Base-by-base conservation (phyloP, 2,329 filamentous ascomycete genomes). In the Paramyrothecium roridum region DNA sequence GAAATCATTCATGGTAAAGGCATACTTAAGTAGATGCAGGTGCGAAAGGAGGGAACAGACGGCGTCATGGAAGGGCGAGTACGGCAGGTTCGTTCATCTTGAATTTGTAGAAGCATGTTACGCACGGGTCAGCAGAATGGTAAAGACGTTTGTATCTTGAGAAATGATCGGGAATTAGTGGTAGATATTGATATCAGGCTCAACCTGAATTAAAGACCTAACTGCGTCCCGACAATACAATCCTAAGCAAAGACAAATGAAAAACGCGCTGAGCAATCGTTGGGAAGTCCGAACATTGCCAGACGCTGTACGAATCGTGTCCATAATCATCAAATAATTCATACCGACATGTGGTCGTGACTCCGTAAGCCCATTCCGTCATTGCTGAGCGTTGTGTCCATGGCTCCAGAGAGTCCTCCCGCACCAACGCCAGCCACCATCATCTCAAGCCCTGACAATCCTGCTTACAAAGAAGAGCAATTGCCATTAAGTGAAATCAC, bases 401-500 rank as follows among this genome's bases (percentile, higher is more conserved):
- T 19, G 7, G n/a, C 12, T 19, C 37, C 13, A 19, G 13, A 19
- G n/a, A 19, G 37, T 16, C 37, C 37, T 43, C n/a, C 37, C 37
- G n/a, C n/a, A 43, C n/a, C 37, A 43, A 43, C 37, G 37, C 37
- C 37, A 43, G 37, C 37, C 13, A 43, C 85, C 84, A 1, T 78
- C 79, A 2, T 77, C 74, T 84, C 84, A 88, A 2, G 81, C 80
- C 0, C 80, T 85, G 2, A 85, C 77, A 40, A 83, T 76, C 82
- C 87, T 86, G 4, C 81, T 78, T 78, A 87, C 83, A 0, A n/a
- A 80, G 82, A 20, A 84, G 78, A 3, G 78, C 73, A 40, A 84
- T 76, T 3, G 37, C 37, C 13, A 16, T 43, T 30, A 30, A 19
- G 13, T 43, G 37, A 43, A 43, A 43, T 43, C 37, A 43, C 37